Conservation (phyloP, 495 filamentous ascomycete species). For the Neurospora tetraspora region DNA sequence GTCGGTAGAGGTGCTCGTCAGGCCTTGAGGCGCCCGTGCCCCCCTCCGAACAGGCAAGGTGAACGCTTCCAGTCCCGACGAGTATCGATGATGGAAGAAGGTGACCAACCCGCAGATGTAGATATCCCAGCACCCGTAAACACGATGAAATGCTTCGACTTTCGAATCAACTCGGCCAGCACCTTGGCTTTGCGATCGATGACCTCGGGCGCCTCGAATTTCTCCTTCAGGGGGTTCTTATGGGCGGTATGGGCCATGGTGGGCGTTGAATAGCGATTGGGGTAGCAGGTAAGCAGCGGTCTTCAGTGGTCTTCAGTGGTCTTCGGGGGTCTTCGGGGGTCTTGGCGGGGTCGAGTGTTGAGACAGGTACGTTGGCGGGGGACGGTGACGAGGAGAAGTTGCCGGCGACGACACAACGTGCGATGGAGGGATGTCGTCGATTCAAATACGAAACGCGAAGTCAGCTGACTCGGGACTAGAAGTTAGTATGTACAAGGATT, state of each 20-base stretch:
- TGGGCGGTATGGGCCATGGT: not conserved
- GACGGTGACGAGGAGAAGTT: not conserved
- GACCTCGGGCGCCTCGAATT: conserved; percentile 18
- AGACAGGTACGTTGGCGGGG: not conserved
- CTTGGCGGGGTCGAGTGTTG: not conserved
- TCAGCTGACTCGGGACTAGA: not conserved
- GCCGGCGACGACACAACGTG: not conserved
- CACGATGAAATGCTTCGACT: conserved; percentile 36
- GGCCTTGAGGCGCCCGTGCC: not conserved
- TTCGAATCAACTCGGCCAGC: conserved; percentile 27
- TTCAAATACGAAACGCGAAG: not conserved
- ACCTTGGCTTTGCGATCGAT: conserved; percentile 27
- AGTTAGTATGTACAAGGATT: not conserved
- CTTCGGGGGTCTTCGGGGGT: not conserved
- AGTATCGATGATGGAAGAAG: not conserved
- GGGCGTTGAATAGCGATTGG: not conserved
- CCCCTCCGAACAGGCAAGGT: not conserved
- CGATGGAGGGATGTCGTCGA: not conserved
- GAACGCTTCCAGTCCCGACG: not conserved
- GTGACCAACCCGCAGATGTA: conserved; percentile 27
- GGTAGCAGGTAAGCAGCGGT: not conserved
- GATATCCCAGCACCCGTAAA: conserved; percentile 39
- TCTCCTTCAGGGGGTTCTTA: conserved; percentile 13
- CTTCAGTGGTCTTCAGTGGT: not conserved
- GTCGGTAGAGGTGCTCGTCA: not conserved